A percentile compares a stretch with the other conserved stretches of the same genome.
phyloP scores from a whole-genome alignment of 305 asterid species.

The Fraxinus paxiana region DNA sequence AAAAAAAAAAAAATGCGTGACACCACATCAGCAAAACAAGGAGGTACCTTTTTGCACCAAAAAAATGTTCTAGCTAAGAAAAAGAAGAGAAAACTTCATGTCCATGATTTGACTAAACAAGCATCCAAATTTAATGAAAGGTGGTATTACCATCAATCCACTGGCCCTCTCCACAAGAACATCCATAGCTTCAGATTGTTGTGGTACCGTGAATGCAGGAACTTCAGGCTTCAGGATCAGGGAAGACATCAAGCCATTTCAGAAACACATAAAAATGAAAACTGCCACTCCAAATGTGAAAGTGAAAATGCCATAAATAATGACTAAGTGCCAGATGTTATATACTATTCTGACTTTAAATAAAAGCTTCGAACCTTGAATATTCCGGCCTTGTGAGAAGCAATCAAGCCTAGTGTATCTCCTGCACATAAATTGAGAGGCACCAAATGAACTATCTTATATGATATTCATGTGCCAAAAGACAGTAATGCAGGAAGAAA shows the following conservation, averaged over 20 bases:
- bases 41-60: not conserved
- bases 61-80: not conserved
- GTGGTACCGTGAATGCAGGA: constrained; percentile 84
- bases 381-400: constrained; percentile 91
- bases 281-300: constrained; percentile 32
- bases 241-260: constrained; percentile 49
- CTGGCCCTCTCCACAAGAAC: constrained; percentile 62
- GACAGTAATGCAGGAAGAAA: not conserved
- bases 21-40: not conserved
- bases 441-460: not conserved
- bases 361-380: constrained; percentile 54
- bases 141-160: constrained; percentile 46
- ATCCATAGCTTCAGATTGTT: constrained; percentile 76
- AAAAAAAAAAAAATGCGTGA: not conserved
- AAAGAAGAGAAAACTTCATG: not conserved
- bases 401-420: constrained; percentile 63
- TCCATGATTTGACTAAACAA: not conserved
- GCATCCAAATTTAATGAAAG: constrained; percentile 7
- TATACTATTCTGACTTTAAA: constrained; percentile 15
- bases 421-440: constrained; percentile 38
- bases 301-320: constrained; percentile 22
- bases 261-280: constrained; percentile 40
- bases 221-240: constrained; percentile 69
- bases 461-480: not conserved
- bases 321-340: constrained; percentile 9